Percentiles rank a stretch among this genome's conserved stretches.
Evolutionary conservation across 805 yeast genomes (phyloP).

Genomic region (Lipomyces yamanashiensis): DNA sequence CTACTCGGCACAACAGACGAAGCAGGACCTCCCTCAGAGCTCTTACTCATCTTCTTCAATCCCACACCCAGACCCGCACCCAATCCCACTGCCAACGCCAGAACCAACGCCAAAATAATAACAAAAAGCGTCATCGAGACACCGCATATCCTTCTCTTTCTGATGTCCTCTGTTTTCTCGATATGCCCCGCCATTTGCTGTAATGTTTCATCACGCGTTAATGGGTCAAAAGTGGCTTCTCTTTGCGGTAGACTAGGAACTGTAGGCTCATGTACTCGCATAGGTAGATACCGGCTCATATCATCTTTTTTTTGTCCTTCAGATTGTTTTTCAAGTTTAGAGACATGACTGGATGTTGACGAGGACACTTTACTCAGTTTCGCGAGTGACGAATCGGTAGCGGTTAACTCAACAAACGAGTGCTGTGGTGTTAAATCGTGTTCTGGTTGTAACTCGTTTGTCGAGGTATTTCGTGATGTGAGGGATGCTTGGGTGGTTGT

Average conservation of each 20-base stretch:
- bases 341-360: background rate
- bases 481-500: too few relatives aligned
- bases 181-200: background rate
- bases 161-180: background rate
- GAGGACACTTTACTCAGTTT: background rate
- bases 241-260: background rate
- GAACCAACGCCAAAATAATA: background rate
- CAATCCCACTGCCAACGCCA: conserved; percentile 7
- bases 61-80: conserved; percentile 18
- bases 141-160: conserved; percentile 1
- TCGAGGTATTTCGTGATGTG: too few relatives aligned
- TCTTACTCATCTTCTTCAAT: background rate
- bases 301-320: background rate
- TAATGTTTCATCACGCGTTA: background rate
- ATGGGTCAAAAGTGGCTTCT: background rate
- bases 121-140: background rate
- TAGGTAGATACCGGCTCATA: background rate
- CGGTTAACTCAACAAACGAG: too few relatives aligned
- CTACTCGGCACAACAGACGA: background rate
- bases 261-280: background rate
- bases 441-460: too few relatives aligned
- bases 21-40: background rate
- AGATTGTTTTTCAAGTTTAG: background rate
- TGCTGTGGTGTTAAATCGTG: too few relatives aligned
- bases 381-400: background rate